Percentiles rank a stretch among this genome's conserved stretches.
Evolutionary conservation across 2,329 filamentous ascomycete genomes (phyloP).

Genomic region (Raffaelea arxii): DNA sequence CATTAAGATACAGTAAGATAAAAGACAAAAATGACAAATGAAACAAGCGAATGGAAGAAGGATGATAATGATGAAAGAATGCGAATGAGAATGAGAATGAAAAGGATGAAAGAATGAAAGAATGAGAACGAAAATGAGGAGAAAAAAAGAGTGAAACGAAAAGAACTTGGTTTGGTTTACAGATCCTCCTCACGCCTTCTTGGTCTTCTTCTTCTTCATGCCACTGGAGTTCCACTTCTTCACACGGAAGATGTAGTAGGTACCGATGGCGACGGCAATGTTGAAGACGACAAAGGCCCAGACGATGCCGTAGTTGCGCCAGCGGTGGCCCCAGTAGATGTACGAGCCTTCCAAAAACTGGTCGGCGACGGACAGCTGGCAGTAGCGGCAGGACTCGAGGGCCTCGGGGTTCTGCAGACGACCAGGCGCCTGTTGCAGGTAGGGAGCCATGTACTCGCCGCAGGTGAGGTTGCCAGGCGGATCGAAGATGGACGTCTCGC

Average conservation of each 20-base stretch:
- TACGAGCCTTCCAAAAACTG: conserved; percentile 41
- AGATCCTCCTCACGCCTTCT: too few species aligned
- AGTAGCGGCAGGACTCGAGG: conserved; percentile 54
- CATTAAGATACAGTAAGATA: background rate
- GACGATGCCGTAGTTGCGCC: conserved; percentile 62
- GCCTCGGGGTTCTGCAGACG: conserved; percentile 52
- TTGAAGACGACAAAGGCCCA: conserved; percentile 60
- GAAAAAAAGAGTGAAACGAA: background rate
- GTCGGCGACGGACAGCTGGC: conserved; percentile 50
- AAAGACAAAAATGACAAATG: background rate
- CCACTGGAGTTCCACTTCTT: conserved; percentile 18
- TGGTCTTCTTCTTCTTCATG: conserved; percentile 2
- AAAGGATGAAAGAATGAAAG: background rate
- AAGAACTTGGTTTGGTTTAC: too few species aligned
- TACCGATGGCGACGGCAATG: conserved; percentile 42
- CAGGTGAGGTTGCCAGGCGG: conserved; percentile 56
- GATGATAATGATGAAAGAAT: background rate
- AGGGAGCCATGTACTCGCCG: conserved; percentile 49
- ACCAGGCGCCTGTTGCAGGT: conserved; percentile 40
- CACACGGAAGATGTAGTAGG: conserved; percentile 57
- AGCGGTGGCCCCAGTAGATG: conserved; percentile 44
- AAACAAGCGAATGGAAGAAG: background rate
- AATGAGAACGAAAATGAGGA: background rate
- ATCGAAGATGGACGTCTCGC: conserved; percentile 55
- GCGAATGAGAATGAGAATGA: background rate